A percentile compares a stretch with the other conserved stretches of the same genome.
Evolutionary conservation across 495 filamentous ascomycete genomes (phyloP).

Genomic region (Astrothelium macrocarpum): DNA sequence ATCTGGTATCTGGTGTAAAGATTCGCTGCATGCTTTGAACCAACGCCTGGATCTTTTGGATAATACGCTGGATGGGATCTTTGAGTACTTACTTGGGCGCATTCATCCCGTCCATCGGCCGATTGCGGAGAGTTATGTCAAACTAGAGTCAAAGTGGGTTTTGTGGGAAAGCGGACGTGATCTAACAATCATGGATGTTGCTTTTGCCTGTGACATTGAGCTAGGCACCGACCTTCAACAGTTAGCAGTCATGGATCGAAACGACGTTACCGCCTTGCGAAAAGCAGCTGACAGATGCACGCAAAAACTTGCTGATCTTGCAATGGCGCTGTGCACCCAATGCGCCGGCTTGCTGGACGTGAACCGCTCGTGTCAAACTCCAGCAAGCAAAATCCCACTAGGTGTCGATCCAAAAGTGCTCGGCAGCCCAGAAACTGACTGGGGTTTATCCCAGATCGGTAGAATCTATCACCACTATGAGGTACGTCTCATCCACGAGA

Average conservation of each 20-base stretch:
- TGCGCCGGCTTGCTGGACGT: too few species aligned
- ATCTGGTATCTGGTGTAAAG: background rate
- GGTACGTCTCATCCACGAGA: too few species aligned
- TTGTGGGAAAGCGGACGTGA: background rate
- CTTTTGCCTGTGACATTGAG: background rate
- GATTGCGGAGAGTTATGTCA: background rate
- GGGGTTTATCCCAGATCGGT: too few species aligned
- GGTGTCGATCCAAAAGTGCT: too few species aligned
- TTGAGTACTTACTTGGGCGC: background rate
- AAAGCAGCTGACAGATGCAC: background rate
- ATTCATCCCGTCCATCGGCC: background rate
- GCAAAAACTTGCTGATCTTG: background rate
- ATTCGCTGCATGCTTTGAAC: background rate
- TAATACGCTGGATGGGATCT: background rate
- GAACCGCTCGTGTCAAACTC: too few species aligned
- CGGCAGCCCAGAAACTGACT: too few species aligned
- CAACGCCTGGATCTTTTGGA: background rate
- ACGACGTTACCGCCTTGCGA: too few species aligned
- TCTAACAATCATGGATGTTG: background rate
- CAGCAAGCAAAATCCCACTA: too few species aligned
- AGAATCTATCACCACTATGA: too few species aligned
- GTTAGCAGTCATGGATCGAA: background rate
- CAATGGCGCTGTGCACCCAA: too few species aligned
- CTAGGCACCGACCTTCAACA: background rate
- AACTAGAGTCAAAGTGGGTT: background rate